Percentiles rank a stretch among this genome's conserved stretches.
Conservation (phyloP, 495 filamentous ascomycete species). For the Trichoderma asperelloides region DNA sequence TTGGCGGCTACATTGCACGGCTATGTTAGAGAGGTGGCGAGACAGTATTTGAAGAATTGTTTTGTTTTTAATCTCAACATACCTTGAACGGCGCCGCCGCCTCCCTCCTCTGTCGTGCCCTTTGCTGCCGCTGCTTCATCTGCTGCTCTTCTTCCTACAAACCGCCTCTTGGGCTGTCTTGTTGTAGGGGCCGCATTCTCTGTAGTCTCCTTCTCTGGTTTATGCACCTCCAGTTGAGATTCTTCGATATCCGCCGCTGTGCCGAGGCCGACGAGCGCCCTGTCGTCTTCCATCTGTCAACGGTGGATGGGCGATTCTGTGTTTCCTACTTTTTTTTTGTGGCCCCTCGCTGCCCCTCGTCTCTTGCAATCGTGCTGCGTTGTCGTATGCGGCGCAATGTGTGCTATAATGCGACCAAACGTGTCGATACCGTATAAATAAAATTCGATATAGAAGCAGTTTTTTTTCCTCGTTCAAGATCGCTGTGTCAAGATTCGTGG, state of each 20-base stretch:
- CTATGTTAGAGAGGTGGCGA: neutral
- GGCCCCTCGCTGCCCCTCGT: neutral
- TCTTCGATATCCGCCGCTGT: conserved; percentile 45
- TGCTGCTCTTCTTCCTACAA: conserved; percentile 58
- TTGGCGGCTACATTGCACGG: conserved; percentile 33
- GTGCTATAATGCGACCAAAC: neutral
- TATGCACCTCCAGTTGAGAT: neutral
- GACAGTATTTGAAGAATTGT: neutral
- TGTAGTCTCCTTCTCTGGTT: neutral
- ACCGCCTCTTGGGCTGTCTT: conserved; percentile 66
- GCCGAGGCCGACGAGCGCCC: conserved; percentile 41
- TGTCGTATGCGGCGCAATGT: neutral
- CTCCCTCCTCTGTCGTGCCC: conserved; percentile 44
- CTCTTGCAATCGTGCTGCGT: neutral
- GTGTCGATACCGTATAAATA: neutral
- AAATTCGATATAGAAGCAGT: no score
- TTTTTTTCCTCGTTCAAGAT: no score
- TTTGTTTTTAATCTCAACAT: conserved; percentile 7
- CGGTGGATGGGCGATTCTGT: neutral
- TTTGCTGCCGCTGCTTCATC: conserved; percentile 45
- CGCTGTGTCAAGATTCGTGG: no score
- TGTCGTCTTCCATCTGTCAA: conserved; percentile 43
- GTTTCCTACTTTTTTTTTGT: neutral
- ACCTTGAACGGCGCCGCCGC: conserved; percentile 58
- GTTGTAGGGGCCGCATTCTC: conserved; percentile 30